Conservation (phyloP, 345 rosid genomes). For the Sisymbrium irio region DNA sequence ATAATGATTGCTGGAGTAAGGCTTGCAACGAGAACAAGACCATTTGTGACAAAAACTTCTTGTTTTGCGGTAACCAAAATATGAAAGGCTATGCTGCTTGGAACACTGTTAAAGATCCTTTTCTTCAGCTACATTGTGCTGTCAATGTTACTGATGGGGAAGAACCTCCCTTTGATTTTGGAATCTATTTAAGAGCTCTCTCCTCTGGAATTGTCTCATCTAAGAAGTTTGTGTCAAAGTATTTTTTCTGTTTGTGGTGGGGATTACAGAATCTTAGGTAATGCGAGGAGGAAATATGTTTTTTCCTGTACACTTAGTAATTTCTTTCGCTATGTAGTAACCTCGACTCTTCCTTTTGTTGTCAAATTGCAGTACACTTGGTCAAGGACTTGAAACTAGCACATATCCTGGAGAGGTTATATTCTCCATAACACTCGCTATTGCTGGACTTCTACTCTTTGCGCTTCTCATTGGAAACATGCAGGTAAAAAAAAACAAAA, state of each 20-base stretch:
- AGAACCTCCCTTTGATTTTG: conserved; percentile 65
- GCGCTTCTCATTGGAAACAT: conserved; percentile 97
- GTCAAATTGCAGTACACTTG: conserved; percentile 69
- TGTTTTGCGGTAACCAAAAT: conserved; percentile 70
- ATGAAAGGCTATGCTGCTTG: conserved; percentile 55
- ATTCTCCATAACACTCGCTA: conserved; percentile 81
- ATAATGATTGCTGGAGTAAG: conserved; percentile 72
- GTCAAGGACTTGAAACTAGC: conserved; percentile 95
- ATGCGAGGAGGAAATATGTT: background rate
- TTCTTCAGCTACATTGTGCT: conserved; percentile 41
- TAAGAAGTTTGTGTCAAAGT: conserved; percentile 67
- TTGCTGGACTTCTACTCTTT: conserved; percentile 88
- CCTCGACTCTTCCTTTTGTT: background rate
- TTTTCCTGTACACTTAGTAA: background rate
- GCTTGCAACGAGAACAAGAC: conserved; percentile 34
- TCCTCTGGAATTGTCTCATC: conserved; percentile 70
- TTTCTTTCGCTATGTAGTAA: background rate
- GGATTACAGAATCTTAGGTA: conserved; percentile 96
- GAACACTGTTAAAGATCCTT: conserved; percentile 28
- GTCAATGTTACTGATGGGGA: conserved; percentile 38
- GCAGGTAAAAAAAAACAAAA: conserved; percentile 56
- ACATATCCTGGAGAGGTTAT: conserved; percentile 86
- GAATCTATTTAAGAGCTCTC: conserved; percentile 65
- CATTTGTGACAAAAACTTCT: conserved; percentile 44
- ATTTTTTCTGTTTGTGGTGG: conserved; percentile 95